Conservation (phyloP, 23 red algal species). For the Gracilaria vermiculophylla region DNA sequence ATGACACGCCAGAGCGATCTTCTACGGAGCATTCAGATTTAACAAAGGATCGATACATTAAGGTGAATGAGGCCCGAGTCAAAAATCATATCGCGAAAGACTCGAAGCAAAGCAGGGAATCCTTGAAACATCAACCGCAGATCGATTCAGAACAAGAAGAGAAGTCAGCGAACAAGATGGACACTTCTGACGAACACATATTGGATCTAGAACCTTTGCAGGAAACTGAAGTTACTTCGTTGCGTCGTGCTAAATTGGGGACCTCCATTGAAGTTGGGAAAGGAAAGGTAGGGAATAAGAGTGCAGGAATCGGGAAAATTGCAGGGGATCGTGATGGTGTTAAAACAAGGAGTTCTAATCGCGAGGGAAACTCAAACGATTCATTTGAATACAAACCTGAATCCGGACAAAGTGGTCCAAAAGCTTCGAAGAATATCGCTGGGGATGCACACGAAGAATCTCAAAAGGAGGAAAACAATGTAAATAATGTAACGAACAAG, state of each 20-base stretch:
- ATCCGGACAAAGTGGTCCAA: neutral
- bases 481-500: too few species aligned
- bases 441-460: neutral
- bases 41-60: too few species aligned
- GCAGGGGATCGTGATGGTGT: too few species aligned
- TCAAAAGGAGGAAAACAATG: too few species aligned
- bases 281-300: neutral
- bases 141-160: neutral
- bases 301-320: too few species aligned
- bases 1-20: too few species aligned
- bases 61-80: neutral
- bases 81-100: neutral
- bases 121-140: neutral
- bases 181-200: neutral
- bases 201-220: neutral
- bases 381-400: neutral
- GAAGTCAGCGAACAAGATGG: neutral
- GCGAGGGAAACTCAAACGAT: neutral
- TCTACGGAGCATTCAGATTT: too few species aligned
- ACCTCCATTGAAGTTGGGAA: neutral
- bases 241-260: neutral
- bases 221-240: neutral
- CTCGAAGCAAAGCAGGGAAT: neutral
- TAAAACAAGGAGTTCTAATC: neutral
- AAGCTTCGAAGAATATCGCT: neutral